Base-by-base conservation (phyloP, 2,329 filamentous ascomycete species). In the Phaeosphaeria sp. region DNA sequence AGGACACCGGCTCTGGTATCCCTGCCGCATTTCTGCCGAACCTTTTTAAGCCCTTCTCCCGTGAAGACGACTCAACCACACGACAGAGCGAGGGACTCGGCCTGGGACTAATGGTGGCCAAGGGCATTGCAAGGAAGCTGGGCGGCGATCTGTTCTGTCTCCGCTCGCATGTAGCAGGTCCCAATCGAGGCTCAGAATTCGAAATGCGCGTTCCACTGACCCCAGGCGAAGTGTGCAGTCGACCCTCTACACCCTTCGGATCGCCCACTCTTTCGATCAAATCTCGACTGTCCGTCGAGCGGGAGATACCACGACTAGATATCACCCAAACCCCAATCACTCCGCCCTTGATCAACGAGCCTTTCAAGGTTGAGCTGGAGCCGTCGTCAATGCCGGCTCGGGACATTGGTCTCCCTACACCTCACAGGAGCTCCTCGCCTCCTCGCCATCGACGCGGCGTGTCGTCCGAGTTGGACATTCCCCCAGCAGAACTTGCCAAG, bases 71-170 rank as follows among this genome's bases (percentile, higher is more conserved):
- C 50, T 90, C 88, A 1, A 85, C 87, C 15, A 90, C 87, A 6
- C 81, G 89, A 44, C 84, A 85, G 59, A 88, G 85, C 69, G 89
- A 91, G 72, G 89, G 89, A 0, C 79, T 91, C 2, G 89, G 89
- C 0, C 78, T 91, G 6, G 89, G 89, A 25, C 77, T 91, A 11
- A 82, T 91, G 68, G 89, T 91, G n/a, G 89, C 89, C 0, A 91
- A 91, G 74, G 88, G 88, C 3, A 80, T 91, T 46, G 87, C 89
- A 5, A 82, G 89, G 53, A 89, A 88, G 70, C 83, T 91, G 55
- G 87, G 88, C 24, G 89, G 89, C 17, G 89, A 91, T 73, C 77
- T 91, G 20, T 83, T 85, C 51, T 87, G 89, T 64, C 82, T 87
- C 43, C 82, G 84, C 49, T 89, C 89, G 4, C 84, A 86, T 30